Base-by-base conservation (phyloP, 2,329 filamentous ascomycete genomes). In the Pseudogymnoascus sp. region DNA sequence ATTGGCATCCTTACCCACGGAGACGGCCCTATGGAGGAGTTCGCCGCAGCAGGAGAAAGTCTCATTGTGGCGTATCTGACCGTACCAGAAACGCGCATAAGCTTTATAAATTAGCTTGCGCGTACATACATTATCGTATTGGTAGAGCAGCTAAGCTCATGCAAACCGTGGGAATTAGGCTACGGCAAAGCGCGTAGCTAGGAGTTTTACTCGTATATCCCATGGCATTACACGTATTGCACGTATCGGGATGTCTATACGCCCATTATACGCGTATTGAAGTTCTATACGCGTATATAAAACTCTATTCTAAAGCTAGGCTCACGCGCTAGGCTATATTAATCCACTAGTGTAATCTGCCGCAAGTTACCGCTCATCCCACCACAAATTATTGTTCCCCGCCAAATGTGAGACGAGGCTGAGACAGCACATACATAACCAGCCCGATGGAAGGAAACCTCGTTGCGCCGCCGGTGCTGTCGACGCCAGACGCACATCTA, bases 401-500 rank as follows among this genome's bases (percentile, higher is more conserved):
- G 60, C 60, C 60, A 61, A 31, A 28, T 33, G 19, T 4, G 38
- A 43, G 35, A 38, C 60, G 19, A 46, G 37, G 40, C 37, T 61
- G 37, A 38, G 26, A 46, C 37, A 46, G 2, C 40, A 26, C 60
- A 19, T 35, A 40, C 33, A 40, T 60, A 60, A 40, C 19, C n/a
- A 28, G 35, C 63, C 59, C n/a, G 50, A 84, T 84, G 81, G 71
- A 78, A 11, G 70, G 75, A 64, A 71, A 74, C 64, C 78, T 84
- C 31, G 78, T 77, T 35, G 77, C 81, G 12, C 72, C 85, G 7
- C 86, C 86, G 3, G 81, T 86, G 31, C 81, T 89, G 50, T 88
- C 85, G 26, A 88, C 86, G 0, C 84, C 85, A 26, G 84, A 85
- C 56, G 83, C 86, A 59, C 75, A 84, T 61, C 75, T 85, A 28